These are phyloP conservation scores for Brasilioporus rufonigricans DNA, from an alignment of 768 basidiomycete genomes.

Conservation along the genomic window DNA sequence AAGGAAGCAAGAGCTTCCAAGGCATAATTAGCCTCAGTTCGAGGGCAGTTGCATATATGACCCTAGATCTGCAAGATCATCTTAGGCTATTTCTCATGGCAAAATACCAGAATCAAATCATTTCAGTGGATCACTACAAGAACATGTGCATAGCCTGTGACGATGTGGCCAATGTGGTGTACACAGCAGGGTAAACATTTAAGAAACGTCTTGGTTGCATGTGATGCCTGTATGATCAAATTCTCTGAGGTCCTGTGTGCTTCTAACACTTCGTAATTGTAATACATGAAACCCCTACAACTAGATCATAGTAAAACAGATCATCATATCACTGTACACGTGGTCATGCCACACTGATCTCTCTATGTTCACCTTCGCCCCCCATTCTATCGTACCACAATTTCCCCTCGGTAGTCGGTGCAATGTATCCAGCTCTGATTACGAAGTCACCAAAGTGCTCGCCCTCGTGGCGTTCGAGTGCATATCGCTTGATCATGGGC, in stretches of 20 bases:
- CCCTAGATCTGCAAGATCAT: neutral
- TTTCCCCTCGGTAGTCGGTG: constrained; percentile 78
- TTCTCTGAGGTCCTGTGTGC: too few relatives aligned
- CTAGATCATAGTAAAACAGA: too few relatives aligned
- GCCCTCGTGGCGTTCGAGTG: constrained; percentile 79
- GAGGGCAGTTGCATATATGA: too few relatives aligned
- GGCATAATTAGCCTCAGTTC: neutral
- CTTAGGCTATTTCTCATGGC: neutral
- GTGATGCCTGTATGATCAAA: too few relatives aligned
- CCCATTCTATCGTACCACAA: constrained; percentile 86
- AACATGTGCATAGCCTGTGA: too few relatives aligned
- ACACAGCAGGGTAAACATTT: too few relatives aligned
- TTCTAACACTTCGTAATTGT: too few relatives aligned
- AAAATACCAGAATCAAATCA: neutral
- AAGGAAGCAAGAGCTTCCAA: constrained; percentile 29
- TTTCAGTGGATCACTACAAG: neutral
- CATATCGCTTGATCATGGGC: constrained; percentile 95
- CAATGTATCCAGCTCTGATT: constrained; percentile 87
- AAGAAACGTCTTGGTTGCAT: too few relatives aligned
- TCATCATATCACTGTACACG: too few relatives aligned
- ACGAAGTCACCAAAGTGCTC: constrained; percentile 97
- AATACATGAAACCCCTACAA: too few relatives aligned
- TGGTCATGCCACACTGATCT: constrained; percentile 22
- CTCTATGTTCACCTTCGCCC: constrained; percentile 63
- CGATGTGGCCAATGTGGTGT: too few relatives aligned